Conservation (phyloP, 2,329 filamentous ascomycete species). For the Trichoderma guizhouense region DNA sequence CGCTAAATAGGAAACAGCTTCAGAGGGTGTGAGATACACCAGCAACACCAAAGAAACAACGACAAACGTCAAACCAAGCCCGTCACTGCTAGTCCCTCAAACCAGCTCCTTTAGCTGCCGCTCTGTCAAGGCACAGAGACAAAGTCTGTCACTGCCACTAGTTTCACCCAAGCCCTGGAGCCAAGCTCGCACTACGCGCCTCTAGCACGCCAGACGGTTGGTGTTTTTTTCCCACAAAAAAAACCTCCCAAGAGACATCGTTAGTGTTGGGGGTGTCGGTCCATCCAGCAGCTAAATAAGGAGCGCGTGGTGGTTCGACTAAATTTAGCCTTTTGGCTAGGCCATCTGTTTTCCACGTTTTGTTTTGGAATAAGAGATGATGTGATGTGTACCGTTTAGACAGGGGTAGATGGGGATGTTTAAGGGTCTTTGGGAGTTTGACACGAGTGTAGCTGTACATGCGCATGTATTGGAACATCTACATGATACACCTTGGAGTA, state of each 20-base stretch:
- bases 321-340: not conserved
- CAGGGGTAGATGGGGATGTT: not conserved
- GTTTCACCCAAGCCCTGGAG: not conserved
- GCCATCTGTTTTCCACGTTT: not conserved
- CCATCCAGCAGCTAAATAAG: not conserved
- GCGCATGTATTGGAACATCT: not conserved
- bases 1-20: not conserved
- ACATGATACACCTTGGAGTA: not conserved
- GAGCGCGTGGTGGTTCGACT: not conserved
- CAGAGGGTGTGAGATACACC: not conserved
- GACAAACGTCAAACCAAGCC: not conserved
- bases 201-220: not conserved
- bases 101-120: not conserved
- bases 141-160: not conserved
- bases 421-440: not conserved
- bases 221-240: not conserved
- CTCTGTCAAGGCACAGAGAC: not conserved
- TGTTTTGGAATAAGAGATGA: not conserved
- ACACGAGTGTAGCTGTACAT: not conserved
- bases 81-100: not conserved
- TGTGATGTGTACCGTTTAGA: not conserved
- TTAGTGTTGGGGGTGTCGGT: not conserved
- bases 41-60: not conserved
- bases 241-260: not conserved
- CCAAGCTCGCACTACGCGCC: not conserved